Evolutionary conservation across 1,284 basidiomycete genomes (phyloP).

Genomic region (Leccinum angustisporum): DNA sequence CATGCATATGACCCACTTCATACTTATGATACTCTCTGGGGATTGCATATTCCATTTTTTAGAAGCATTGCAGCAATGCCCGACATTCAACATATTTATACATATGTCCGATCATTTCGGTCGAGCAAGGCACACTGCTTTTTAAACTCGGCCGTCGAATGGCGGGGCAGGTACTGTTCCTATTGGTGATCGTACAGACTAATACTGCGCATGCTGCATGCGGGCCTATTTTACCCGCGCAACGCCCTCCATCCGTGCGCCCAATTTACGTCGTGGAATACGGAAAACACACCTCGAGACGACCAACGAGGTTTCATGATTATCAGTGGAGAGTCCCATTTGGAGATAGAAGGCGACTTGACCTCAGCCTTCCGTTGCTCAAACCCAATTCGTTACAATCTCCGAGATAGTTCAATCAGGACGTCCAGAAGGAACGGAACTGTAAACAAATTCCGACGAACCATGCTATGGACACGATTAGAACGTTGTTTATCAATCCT

Average conservation of each 20-base stretch:
- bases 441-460: conserved; percentile 23
- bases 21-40: not conserved
- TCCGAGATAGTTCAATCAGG: conserved; percentile 26
- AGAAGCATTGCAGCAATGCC: conserved; percentile 12
- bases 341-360: conserved; percentile 24
- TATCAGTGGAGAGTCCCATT: conserved; percentile 12
- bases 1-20: not conserved
- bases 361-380: conserved; percentile 17
- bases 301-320: conserved; percentile 14
- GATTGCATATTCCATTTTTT: conserved; percentile 22
- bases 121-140: not conserved
- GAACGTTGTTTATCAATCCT: conserved; percentile 18
- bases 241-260: conserved; percentile 7
- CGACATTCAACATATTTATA: not conserved
- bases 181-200: conserved; percentile 1
- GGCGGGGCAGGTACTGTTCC: not conserved
- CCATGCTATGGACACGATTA: conserved; percentile 10
- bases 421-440: conserved; percentile 18
- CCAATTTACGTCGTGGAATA: conserved; percentile 28
- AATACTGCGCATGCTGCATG: not conserved
- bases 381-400: conserved; percentile 28
- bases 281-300: not conserved
- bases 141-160: conserved; percentile 9
- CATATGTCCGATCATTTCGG: conserved; percentile 10
- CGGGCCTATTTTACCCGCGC: not conserved